Percentiles rank a stretch among this genome's conserved stretches.
These are phyloP conservation scores for Volvox carteri DNA, from an alignment of 163 green algal genomes.

Conservation along the genomic window DNA sequence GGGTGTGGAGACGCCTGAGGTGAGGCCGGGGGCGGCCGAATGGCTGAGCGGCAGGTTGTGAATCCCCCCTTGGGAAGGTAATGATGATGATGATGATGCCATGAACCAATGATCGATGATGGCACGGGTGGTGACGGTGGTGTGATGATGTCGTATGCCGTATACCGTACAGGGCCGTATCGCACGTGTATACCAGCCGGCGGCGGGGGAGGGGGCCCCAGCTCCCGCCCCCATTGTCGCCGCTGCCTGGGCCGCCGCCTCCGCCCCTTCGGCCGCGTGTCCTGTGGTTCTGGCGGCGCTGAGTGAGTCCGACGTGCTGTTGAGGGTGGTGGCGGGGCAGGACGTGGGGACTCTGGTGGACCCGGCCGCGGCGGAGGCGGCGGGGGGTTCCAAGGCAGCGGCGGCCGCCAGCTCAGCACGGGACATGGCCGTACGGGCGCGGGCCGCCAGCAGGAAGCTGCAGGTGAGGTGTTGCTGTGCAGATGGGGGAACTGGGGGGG, in stretches of 20 bases:
- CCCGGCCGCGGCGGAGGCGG: conserved; percentile 40
- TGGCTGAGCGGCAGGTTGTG: too few relatives aligned
- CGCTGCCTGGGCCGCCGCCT: conserved; percentile 18
- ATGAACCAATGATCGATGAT: too few relatives aligned
- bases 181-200: conserved; percentile 44
- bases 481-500: too few relatives aligned
- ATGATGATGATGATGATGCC: too few relatives aligned
- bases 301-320: conserved; percentile 30
- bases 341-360: conserved; percentile 62
- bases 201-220: neutral
- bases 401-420: conserved; percentile 50
- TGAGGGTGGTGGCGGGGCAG: conserved; percentile 46
- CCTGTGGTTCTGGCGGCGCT: conserved; percentile 35
- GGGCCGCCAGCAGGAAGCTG: conserved; percentile 85
- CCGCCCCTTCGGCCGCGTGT: neutral
- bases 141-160: too few relatives aligned
- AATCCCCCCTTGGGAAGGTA: too few relatives aligned
- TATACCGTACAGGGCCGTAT: conserved; percentile 42
- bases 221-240: neutral
- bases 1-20: conserved; percentile 35
- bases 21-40: neutral
- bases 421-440: conserved; percentile 82
- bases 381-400: conserved; percentile 33
- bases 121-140: too few relatives aligned
- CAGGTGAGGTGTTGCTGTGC: too few relatives aligned